Percentiles rank a stretch among this genome's conserved stretches.
phyloP scores from a whole-genome alignment of 106 monocot species.

The Gastrodia elata region DNA sequence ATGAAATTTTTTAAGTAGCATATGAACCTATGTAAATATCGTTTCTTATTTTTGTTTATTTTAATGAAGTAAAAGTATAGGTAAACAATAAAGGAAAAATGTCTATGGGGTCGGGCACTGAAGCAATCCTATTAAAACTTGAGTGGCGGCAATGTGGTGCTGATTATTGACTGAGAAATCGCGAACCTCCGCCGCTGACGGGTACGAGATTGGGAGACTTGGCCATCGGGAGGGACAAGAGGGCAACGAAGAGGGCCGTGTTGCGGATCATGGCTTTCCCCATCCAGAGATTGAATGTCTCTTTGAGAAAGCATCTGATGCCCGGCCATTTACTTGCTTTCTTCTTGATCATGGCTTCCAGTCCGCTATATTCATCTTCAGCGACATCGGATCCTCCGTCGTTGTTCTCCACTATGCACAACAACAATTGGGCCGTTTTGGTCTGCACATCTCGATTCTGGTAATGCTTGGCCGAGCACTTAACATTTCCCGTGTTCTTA shows the following conservation, averaged over 20 bases:
- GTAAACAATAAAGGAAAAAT: too few relatives aligned
- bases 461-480: slow-evolving; percentile 22
- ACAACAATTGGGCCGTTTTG: slow-evolving; percentile 92
- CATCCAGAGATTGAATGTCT: neutral
- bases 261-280: neutral
- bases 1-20: too few relatives aligned
- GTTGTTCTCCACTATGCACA: slow-evolving; percentile 53
- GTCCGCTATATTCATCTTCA: slow-evolving; percentile 11
- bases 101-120: too few relatives aligned
- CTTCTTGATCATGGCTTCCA: neutral
- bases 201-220: too few relatives aligned
- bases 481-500: neutral
- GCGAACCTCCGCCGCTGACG: too few relatives aligned
- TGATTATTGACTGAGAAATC: too few relatives aligned
- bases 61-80: too few relatives aligned
- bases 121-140: too few relatives aligned
- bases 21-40: too few relatives aligned
- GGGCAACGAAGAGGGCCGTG: neutral
- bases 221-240: neutral
- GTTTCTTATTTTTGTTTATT: too few relatives aligned
- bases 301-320: neutral
- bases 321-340: neutral
- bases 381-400: slow-evolving; percentile 6
- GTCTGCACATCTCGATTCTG: slow-evolving; percentile 97
- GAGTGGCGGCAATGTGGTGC: too few relatives aligned